Evolutionary conservation across 2,329 filamentous ascomycete genomes (phyloP).

Genomic region (Ophiocordyceps camponoti-saundersi): DNA sequence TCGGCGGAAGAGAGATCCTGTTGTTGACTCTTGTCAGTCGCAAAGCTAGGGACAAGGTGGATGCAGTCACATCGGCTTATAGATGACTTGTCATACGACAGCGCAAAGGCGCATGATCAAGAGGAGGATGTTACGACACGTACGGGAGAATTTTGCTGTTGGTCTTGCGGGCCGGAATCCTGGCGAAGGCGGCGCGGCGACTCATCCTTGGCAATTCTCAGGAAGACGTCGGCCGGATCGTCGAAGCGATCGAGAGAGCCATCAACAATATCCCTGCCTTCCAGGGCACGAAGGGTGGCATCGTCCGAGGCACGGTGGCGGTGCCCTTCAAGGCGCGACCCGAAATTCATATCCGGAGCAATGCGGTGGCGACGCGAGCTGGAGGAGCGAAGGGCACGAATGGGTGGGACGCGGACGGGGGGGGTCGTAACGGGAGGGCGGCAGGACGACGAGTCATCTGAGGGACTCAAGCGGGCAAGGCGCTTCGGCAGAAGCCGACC

Average conservation of each 20-base stretch:
- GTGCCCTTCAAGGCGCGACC: conserved; percentile 23
- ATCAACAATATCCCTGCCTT: conserved; percentile 18
- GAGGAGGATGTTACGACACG: conserved; percentile 14
- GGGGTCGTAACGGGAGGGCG: conserved; percentile 27
- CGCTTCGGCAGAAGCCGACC: conserved; percentile 24
- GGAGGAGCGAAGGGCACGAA: conserved; percentile 38
- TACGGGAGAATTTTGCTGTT: conserved; percentile 26
- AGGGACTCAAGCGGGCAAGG: conserved; percentile 16
- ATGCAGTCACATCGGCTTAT: neutral
- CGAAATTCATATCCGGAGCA: conserved; percentile 33
- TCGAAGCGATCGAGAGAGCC: conserved; percentile 9
- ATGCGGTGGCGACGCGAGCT: conserved; percentile 35
- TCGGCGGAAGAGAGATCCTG: conserved; percentile 32
- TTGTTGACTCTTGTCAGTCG: conserved; percentile 1
- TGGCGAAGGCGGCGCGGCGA: conserved; percentile 19
- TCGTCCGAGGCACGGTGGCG: conserved; percentile 28
- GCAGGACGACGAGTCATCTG: conserved; percentile 27
- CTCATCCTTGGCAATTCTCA: conserved; percentile 40
- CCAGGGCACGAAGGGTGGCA: conserved; percentile 31
- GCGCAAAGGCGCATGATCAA: neutral
- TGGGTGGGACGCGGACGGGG: conserved; percentile 30
- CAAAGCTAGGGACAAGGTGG: neutral
- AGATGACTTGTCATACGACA: neutral
- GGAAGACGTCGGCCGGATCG: conserved; percentile 40
- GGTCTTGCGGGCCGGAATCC: conserved; percentile 15